These are phyloP conservation scores for Sarcomyxa edulis DNA, from an alignment of 768 basidiomycete species.

Conservation along the genomic window DNA sequence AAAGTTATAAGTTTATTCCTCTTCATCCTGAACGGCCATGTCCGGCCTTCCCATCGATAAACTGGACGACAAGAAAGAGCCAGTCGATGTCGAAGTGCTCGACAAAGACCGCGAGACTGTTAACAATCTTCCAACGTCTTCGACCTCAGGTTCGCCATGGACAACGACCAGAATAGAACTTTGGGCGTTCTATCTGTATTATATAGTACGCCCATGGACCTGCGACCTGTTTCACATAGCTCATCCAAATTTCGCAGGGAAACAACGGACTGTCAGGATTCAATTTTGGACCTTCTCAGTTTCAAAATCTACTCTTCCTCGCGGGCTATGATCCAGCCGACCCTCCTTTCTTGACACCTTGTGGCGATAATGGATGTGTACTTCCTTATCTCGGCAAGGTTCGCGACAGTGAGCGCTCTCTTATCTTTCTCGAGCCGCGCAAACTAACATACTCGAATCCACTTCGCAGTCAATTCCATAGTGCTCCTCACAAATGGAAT, in stretches of 20 bases:
- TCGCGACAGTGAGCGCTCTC: slow-evolving; percentile 49
- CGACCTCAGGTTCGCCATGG: too few species aligned
- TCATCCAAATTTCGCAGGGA: too few species aligned
- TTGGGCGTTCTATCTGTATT: slow-evolving; percentile 60
- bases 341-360: slow-evolving; percentile 47
- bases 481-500: slow-evolving; percentile 77
- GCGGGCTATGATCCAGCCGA: slow-evolving; percentile 69
- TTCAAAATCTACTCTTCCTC: slow-evolving; percentile 66
- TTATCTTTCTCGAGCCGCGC: background rate
- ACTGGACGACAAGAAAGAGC: too few species aligned
- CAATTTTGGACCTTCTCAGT: slow-evolving; percentile 72
- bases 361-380: slow-evolving; percentile 51
- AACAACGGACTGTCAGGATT: slow-evolving; percentile 67
- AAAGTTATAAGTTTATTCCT: too few species aligned
- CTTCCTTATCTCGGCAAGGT: slow-evolving; percentile 58
- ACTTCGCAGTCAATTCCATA: slow-evolving; percentile 60
- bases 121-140: too few species aligned
- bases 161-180: slow-evolving; percentile 48
- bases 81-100: too few species aligned
- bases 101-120: too few species aligned
- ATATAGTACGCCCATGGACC: too few species aligned
- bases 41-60: too few species aligned
- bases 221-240: too few species aligned
- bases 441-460: background rate
- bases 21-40: too few species aligned